A percentile compares a stretch with the other conserved stretches of the same genome.
phyloP scores from a whole-genome alignment of 805 yeast species.

The Komagataella ulmi region DNA sequence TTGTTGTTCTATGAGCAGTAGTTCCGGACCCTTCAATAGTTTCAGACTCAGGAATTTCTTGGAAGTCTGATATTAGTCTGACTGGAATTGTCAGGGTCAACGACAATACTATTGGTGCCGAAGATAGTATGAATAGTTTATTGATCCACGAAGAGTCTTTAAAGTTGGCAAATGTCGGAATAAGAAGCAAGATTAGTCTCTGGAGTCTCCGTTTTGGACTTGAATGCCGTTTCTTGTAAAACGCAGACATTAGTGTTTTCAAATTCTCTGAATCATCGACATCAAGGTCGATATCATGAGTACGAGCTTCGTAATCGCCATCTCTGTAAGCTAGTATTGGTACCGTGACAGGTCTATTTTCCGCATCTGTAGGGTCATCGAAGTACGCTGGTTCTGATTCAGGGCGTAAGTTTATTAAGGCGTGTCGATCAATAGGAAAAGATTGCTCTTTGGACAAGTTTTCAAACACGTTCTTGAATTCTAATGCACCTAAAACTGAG shows the following conservation, averaged over 20 bases:
- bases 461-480: constrained; percentile 5
- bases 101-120: constrained; percentile 14
- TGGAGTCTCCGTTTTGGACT: neutral
- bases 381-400: neutral
- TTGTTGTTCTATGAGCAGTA: neutral
- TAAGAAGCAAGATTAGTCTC: neutral
- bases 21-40: neutral
- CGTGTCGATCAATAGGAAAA: neutral
- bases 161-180: neutral
- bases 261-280: constrained; percentile 3
- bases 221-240: neutral
- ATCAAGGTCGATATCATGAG: neutral
- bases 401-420: neutral
- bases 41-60: neutral
- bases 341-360: neutral
- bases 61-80: constrained; percentile 10
- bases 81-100: constrained; percentile 22
- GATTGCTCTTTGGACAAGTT: constrained; percentile 4
- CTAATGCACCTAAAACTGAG: constrained; percentile 7
- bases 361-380: neutral
- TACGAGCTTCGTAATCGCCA: constrained; percentile 1
- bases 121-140: neutral
- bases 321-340: neutral
- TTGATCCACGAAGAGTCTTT: neutral
- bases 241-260: constrained; percentile 4